Conservation (phyloP, 495 filamentous ascomycete species). For the Xylaria longipes region DNA sequence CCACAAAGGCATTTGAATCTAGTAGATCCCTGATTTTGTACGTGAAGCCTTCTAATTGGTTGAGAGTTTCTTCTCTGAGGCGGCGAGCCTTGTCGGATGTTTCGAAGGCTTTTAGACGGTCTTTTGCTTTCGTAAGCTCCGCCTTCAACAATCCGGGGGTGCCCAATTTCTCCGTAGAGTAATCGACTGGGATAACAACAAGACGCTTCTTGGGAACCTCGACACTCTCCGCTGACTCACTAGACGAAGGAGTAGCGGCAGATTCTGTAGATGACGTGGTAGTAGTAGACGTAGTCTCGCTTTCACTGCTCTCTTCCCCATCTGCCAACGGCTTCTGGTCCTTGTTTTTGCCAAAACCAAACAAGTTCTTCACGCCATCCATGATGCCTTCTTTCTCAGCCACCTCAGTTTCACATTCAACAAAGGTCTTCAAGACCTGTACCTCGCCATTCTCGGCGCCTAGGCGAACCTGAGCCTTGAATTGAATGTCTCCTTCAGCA, state of each 20-base stretch:
- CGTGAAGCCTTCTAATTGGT: constrained; percentile 91
- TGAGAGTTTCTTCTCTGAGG: constrained; percentile 84
- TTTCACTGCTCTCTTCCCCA: constrained; percentile 59
- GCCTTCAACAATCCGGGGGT: constrained; percentile 60
- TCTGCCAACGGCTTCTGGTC: constrained; percentile 81
- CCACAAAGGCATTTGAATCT: constrained; percentile 74
- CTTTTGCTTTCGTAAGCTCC: constrained; percentile 69
- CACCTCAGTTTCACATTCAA: constrained; percentile 81
- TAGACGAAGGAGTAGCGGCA: constrained; percentile 49
- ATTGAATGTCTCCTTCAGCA: constrained; percentile 73
- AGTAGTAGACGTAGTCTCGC: constrained; percentile 48
- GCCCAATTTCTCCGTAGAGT: constrained; percentile 67
- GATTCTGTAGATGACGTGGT: constrained; percentile 45
- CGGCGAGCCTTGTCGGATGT: constrained; percentile 78
- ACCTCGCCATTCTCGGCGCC: constrained; percentile 79
- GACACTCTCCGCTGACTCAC: constrained; percentile 49
- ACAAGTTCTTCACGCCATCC: constrained; percentile 92
- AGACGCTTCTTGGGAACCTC: constrained; percentile 64
- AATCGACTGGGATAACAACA: constrained; percentile 72
- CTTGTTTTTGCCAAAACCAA: constrained; percentile 85
- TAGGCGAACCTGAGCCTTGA: constrained; percentile 78
- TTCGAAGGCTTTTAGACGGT: constrained; percentile 80
- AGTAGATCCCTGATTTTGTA: constrained; percentile 86
- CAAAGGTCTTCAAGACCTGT: constrained; percentile 73
- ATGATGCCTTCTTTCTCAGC: constrained; percentile 78